Evolutionary conservation across 139 green algal species (phyloP).

Genomic region (Chlorella sp.): DNA sequence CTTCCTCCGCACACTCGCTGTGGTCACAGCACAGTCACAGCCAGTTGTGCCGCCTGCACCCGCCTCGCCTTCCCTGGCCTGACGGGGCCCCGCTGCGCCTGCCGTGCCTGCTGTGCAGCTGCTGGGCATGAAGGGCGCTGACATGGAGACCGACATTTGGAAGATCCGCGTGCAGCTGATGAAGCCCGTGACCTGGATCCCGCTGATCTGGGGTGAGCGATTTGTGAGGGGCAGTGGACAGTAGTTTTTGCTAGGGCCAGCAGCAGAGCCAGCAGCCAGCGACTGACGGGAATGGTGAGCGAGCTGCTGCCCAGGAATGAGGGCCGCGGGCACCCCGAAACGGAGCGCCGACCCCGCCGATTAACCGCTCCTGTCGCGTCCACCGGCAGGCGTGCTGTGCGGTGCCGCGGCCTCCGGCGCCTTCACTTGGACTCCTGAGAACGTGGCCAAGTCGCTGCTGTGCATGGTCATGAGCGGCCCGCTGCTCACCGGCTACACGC

Average conservation of each 20-base stretch:
- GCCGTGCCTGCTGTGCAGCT: conserved; percentile 64
- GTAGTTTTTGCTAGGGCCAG: background rate
- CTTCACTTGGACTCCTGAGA: conserved; percentile 90
- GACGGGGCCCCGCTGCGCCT: too few species aligned
- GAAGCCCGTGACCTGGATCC: conserved; percentile 99
- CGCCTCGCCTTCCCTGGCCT: too few species aligned
- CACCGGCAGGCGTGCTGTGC: conserved; percentile 88
- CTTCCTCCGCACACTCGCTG: too few species aligned
- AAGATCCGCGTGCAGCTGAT: conserved; percentile 98
- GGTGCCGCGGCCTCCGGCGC: conserved; percentile 94
- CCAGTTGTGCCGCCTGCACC: too few species aligned
- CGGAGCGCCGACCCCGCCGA: too few species aligned
- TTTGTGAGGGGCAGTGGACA: too few species aligned
- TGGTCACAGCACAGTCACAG: too few species aligned
- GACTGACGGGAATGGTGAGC: too few species aligned
- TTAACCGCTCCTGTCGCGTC: too few species aligned
- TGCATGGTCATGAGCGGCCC: conserved; percentile 97
- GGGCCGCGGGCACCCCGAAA: too few species aligned
- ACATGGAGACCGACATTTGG: conserved; percentile 88
- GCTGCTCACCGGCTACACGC: conserved; percentile 98
- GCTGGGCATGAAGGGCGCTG: conserved; percentile 90
- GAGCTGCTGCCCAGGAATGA: too few species aligned
- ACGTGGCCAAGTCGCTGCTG: conserved; percentile 79
- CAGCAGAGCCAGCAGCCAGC: background rate
- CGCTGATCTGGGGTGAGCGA: conserved; percentile 94